These are phyloP conservation scores for Penicillium psychrosexuale DNA, from an alignment of 2,329 filamentous ascomycete species.

Conservation along the genomic window DNA sequence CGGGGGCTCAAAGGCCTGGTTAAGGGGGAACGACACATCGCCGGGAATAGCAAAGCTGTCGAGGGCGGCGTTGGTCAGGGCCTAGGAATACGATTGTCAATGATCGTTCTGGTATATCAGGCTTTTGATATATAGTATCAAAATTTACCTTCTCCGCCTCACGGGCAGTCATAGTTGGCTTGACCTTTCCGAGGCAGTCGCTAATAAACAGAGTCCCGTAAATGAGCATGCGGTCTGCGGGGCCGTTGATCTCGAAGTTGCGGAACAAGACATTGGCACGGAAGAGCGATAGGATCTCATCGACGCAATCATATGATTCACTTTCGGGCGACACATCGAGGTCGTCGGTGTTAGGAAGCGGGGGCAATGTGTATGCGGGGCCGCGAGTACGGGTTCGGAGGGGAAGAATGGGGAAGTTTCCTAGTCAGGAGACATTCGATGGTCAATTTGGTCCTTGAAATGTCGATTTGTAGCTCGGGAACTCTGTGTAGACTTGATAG, in stretches of 20 bases:
- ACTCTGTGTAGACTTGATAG: conserved; percentile 6
- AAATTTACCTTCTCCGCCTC: conserved; percentile 61
- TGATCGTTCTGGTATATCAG: neutral
- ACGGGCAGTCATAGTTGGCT: conserved; percentile 64
- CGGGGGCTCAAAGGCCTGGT: conserved; percentile 93
- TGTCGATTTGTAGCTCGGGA: neutral
- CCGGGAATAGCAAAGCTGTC: conserved; percentile 95
- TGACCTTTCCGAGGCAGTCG: conserved; percentile 86
- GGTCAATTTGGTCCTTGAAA: conserved; percentile 10
- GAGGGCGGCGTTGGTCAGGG: conserved; percentile 84
- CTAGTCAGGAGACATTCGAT: conserved; percentile 36
- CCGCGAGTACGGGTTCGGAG: conserved; percentile 92
- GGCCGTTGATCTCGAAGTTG: conserved; percentile 98
- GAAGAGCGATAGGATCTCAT: conserved; percentile 90
- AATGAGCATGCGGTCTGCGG: conserved; percentile 88
- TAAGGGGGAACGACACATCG: conserved; percentile 87
- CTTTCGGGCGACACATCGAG: conserved; percentile 69
- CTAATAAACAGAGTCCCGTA: conserved; percentile 95
- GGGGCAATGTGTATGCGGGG: conserved; percentile 81
- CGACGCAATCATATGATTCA: conserved; percentile 93
- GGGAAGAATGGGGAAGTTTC: conserved; percentile 92
- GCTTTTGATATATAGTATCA: neutral
- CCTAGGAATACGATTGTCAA: conserved; percentile 52
- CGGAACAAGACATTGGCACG: conserved; percentile 98
- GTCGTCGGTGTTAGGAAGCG: conserved; percentile 56